Conservation (phyloP, 2,329 filamentous ascomycete genomes). For the Domatiomyces catenatus region DNA sequence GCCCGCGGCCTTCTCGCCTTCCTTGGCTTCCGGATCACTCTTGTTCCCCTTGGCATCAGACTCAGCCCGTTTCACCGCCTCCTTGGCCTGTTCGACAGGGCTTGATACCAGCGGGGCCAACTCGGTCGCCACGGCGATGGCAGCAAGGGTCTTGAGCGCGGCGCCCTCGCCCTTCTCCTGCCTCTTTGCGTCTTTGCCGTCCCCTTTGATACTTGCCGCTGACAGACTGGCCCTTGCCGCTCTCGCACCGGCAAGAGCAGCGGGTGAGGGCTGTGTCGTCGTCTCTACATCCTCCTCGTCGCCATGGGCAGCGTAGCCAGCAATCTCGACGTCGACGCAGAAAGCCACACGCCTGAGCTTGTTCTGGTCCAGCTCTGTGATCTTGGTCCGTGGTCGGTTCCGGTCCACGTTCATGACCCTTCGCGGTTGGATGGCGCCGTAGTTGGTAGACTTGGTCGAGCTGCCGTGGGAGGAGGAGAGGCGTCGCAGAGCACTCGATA, state of each 20-base stretch:
- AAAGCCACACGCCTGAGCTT: slow-evolving; percentile 84
- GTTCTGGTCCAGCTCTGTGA: slow-evolving; percentile 61
- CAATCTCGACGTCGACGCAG: slow-evolving; percentile 94
- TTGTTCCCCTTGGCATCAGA: no score
- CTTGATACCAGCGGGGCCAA: slow-evolving; percentile 12
- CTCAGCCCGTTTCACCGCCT: background rate
- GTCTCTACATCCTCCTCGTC: slow-evolving; percentile 34
- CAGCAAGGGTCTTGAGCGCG: slow-evolving; percentile 52
- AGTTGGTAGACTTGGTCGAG: slow-evolving; percentile 36
- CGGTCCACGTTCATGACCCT: slow-evolving; percentile 72
- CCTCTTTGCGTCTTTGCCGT: slow-evolving; percentile 36
- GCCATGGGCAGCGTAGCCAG: slow-evolving; percentile 63
- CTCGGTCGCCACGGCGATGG: slow-evolving; percentile 40
- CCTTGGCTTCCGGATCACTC: slow-evolving; percentile 15
- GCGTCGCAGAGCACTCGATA: slow-evolving; percentile 66
- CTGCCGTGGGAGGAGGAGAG: slow-evolving; percentile 49
- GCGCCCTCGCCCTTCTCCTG: slow-evolving; percentile 60
- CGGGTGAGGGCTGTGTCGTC: slow-evolving; percentile 1
- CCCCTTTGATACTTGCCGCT: slow-evolving; percentile 14
- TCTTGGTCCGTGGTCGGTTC: slow-evolving; percentile 60
- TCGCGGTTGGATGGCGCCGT: slow-evolving; percentile 61
- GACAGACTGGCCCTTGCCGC: slow-evolving; percentile 7
- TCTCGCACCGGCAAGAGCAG: background rate
- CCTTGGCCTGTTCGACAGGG: background rate
- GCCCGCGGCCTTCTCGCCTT: slow-evolving; percentile 16